These are phyloP conservation scores for Nemania abortiva DNA, from an alignment of 2,329 filamentous ascomycete genomes.

Conservation along the genomic window DNA sequence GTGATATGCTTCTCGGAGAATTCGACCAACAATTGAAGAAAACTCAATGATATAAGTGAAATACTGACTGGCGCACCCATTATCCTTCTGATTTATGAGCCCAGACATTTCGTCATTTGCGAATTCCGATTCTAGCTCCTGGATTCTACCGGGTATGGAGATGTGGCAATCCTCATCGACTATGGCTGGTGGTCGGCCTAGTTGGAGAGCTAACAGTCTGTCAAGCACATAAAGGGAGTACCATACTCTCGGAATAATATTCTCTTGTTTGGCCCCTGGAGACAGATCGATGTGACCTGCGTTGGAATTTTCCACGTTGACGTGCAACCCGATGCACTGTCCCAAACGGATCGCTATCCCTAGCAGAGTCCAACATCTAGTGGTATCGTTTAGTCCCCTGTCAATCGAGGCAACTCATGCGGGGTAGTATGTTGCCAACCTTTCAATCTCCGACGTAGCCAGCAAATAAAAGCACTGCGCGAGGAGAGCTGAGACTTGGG, in stretches of 20 bases:
- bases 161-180: conserved; percentile 22
- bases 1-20: conserved; percentile 14
- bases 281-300: neutral
- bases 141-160: conserved; percentile 10
- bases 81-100: neutral
- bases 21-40: conserved; percentile 17
- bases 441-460: conserved; percentile 14
- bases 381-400: neutral
- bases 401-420: neutral
- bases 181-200: conserved; percentile 22
- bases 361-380: conserved; percentile 14
- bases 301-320: conserved; percentile 4
- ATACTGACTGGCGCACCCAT: conserved; percentile 8
- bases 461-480: conserved; percentile 18
- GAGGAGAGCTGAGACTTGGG: conserved; percentile 13
- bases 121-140: neutral
- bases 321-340: conserved; percentile 17
- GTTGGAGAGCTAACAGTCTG: conserved; percentile 17
- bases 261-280: neutral
- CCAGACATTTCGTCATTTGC: neutral
- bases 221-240: conserved; percentile 23
- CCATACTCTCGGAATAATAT: conserved; percentile 4
- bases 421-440: neutral
- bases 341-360: conserved; percentile 15
- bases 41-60: conserved; percentile 22